These are phyloP conservation scores for Hemileia vastatrix DNA, from an alignment of 1,284 basidiomycete genomes.

Conservation along the genomic window DNA sequence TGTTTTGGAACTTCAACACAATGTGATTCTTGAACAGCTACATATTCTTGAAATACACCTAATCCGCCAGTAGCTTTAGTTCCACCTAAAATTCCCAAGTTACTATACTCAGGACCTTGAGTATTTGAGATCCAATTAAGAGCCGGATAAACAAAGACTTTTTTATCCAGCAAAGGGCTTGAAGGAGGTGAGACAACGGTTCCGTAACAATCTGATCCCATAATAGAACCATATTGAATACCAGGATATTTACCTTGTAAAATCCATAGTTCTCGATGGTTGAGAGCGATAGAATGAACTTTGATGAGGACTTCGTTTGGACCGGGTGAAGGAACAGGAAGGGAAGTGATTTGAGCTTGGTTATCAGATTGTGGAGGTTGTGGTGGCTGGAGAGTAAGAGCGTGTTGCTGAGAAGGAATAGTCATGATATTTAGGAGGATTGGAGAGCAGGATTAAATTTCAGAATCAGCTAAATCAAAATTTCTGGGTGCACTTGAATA, in stretches of 20 bases:
- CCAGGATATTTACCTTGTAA: constrained; percentile 2
- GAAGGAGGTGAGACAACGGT: not conserved
- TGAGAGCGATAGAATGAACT: constrained; percentile 5
- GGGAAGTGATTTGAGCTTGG: too few species aligned
- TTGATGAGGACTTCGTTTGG: too few species aligned
- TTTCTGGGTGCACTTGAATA: too few species aligned
- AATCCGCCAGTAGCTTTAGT: not conserved
- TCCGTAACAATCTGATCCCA: constrained; percentile 17
- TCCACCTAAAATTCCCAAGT: constrained; percentile 14
- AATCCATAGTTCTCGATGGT: constrained; percentile 19
- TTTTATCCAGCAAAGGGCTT: not conserved
- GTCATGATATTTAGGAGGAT: too few species aligned
- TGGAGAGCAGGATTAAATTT: too few species aligned
- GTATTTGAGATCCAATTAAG: constrained; percentile 11
- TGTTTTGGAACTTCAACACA: not conserved
- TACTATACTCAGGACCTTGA: constrained; percentile 8
- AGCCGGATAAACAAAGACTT: constrained; percentile 16
- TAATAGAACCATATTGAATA: not conserved
- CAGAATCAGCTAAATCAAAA: too few species aligned
- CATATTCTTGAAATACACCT: constrained; percentile 8
- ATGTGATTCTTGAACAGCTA: not conserved
- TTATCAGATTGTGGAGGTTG: too few species aligned
- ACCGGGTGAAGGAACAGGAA: too few species aligned
- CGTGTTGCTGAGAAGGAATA: too few species aligned
- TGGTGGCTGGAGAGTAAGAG: too few species aligned